Evolutionary conservation across 129 eudicot genomes (phyloP).

Genomic region (Centrapalus pauciflorus): DNA sequence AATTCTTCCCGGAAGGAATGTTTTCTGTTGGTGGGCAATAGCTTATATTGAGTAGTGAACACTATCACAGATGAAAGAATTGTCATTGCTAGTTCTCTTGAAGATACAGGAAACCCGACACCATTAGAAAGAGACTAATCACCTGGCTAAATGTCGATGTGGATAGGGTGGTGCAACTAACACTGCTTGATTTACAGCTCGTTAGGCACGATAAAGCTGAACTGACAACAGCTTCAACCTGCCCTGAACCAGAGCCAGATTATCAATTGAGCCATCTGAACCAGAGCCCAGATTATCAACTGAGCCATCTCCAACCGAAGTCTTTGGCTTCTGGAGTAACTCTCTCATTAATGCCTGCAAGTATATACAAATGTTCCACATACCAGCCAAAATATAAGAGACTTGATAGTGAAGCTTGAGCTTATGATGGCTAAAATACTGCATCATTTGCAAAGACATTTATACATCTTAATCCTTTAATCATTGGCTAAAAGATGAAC

Average conservation of each 20-base stretch:
- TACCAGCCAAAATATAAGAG: conserved; percentile 96
- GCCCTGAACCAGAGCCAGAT: conserved; percentile 41
- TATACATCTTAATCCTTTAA: no score
- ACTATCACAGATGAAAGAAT: conserved; percentile 36
- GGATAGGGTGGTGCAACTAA: conserved; percentile 31
- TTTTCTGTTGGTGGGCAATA: conserved; percentile 81
- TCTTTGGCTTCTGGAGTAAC: conserved; percentile 62
- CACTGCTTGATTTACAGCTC: conserved; percentile 27
- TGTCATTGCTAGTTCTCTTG: background rate
- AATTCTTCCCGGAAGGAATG: conserved; percentile 66
- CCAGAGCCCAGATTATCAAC: no score
- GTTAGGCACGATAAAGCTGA: conserved; percentile 69
- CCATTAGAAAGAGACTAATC: background rate
- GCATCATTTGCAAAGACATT: no score
- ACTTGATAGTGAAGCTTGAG: conserved; percentile 74
- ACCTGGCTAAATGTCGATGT: conserved; percentile 56
- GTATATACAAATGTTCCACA: conserved; percentile 11
- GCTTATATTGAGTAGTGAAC: conserved; percentile 86
- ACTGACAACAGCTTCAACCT: conserved; percentile 68
- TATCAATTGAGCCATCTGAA: no score
- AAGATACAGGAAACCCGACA: background rate
- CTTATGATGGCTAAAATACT: no score
- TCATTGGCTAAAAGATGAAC: no score
- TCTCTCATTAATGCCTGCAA: conserved; percentile 75
- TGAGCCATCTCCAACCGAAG: conserved; percentile 42